Conservation (phyloP, 129 eudicot species). For the Arctium minus region DNA sequence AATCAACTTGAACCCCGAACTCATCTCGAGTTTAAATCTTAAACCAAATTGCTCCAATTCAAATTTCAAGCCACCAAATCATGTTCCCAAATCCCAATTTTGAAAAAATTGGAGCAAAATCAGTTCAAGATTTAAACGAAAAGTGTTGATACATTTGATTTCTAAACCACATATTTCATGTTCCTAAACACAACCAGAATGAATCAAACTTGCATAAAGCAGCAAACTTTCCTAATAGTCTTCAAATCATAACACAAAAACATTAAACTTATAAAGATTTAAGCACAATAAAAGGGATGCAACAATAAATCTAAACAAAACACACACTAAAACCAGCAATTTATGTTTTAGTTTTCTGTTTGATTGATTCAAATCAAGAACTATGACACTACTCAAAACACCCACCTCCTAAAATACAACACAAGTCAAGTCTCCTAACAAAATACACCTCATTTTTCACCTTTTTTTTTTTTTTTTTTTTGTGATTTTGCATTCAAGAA, state of each 20-base stretch:
- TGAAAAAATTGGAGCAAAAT: not conserved
- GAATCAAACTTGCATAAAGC: conserved; percentile 1
- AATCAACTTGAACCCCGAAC: not conserved
- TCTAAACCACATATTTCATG: not conserved
- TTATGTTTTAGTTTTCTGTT: not conserved
- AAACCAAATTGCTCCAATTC: not conserved
- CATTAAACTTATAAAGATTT: not conserved
- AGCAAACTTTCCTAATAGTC: not conserved
- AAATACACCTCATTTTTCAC: no score
- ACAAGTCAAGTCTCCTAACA: no score
- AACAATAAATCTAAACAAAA: not conserved
- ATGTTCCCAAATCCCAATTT: not conserved
- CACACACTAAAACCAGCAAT: conserved; percentile 2
- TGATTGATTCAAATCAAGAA: conserved; percentile 1
- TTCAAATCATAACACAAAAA: not conserved
- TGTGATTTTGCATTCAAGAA: not conserved
- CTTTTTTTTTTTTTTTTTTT: not conserved
- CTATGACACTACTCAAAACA: not conserved
- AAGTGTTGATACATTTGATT: not conserved
- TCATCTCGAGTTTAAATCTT: not conserved
- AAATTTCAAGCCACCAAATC: not conserved
- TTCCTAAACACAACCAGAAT: not conserved
- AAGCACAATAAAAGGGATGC: not conserved
- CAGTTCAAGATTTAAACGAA: not conserved
- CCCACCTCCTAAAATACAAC: not conserved